A percentile compares a stretch with the other conserved stretches of the same genome.
These are phyloP conservation scores for Dactylis glomerata DNA, from an alignment of 176 grass and related monocot genomes.

Conservation along the genomic window DNA sequence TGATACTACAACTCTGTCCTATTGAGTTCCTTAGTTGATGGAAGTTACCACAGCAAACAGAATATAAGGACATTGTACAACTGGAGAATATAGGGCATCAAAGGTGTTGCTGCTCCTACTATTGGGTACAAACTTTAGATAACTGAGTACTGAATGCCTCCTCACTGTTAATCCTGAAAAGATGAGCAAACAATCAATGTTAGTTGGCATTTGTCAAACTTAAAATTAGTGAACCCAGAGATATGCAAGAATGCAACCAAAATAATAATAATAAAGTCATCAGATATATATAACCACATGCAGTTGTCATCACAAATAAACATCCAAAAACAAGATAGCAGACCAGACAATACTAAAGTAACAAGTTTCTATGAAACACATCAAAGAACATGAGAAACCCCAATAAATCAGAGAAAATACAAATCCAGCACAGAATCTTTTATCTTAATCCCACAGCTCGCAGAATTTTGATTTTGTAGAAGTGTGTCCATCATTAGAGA, in stretches of 20 bases:
- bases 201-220: conserved; percentile 11
- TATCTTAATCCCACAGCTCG: conserved; percentile 16
- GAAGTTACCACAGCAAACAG: conserved; percentile 58
- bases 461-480: neutral
- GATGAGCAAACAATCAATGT: conserved; percentile 18
- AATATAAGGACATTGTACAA: conserved; percentile 47
- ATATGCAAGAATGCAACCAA: conserved; percentile 26
- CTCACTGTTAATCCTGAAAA: conserved; percentile 45
- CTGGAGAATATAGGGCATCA: conserved; percentile 29
- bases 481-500: neutral
- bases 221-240: conserved; percentile 21
- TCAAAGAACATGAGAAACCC: neutral
- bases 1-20: conserved; percentile 36
- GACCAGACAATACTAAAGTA: neutral
- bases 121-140: conserved; percentile 27
- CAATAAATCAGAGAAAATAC: conserved; percentile 27
- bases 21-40: conserved; percentile 57
- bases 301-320: conserved; percentile 24
- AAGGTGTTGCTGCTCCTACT: conserved; percentile 20
- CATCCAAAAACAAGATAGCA: conserved; percentile 26
- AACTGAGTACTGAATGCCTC: conserved; percentile 5
- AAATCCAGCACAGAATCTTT: conserved; percentile 19
- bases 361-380: conserved; percentile 2
- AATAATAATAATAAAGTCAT: neutral
- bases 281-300: neutral